Conservation (phyloP, 306 rosid species). For the Cyclanthera cordifolia region DNA sequence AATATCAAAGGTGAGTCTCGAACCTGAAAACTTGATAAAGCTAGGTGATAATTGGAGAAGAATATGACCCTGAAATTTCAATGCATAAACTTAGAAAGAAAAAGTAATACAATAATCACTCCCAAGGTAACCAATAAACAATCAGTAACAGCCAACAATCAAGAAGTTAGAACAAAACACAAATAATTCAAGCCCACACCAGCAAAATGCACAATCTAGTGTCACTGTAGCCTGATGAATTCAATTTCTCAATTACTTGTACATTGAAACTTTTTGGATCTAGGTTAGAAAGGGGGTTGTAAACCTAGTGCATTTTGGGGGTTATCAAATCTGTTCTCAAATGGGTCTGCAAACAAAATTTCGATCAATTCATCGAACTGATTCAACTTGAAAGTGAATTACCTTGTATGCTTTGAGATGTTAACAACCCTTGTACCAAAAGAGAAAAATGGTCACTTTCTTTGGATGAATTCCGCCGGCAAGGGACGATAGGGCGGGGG, state of each 20-base stretch:
- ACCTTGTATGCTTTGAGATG: not conserved
- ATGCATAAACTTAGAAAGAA: not conserved
- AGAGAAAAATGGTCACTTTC: not conserved
- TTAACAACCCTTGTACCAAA: not conserved
- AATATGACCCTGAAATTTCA: not conserved
- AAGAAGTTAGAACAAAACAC: not conserved
- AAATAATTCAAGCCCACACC: not conserved
- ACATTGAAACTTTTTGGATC: not conserved
- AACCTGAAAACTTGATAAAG: too few relatives aligned
- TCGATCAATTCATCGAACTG: not conserved
- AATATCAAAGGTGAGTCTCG: too few relatives aligned
- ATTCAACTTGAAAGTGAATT: not conserved
- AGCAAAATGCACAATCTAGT: too few relatives aligned
- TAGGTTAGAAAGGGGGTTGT: not conserved
- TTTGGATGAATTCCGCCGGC: not conserved
- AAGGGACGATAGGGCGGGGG: not conserved
- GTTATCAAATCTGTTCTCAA: not conserved
- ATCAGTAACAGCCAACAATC: too few relatives aligned
- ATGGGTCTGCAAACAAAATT: not conserved
- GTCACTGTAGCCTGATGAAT: too few relatives aligned
- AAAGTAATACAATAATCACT: not conserved
- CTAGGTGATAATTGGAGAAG: not conserved
- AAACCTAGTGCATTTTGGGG: not conserved
- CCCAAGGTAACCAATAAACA: too few relatives aligned
- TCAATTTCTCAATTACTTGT: not conserved